A percentile compares a stretch with the other conserved stretches of the same genome.
Conservation (phyloP, 306 rosid genomes). For the Sechiopsis laciniata region DNA sequence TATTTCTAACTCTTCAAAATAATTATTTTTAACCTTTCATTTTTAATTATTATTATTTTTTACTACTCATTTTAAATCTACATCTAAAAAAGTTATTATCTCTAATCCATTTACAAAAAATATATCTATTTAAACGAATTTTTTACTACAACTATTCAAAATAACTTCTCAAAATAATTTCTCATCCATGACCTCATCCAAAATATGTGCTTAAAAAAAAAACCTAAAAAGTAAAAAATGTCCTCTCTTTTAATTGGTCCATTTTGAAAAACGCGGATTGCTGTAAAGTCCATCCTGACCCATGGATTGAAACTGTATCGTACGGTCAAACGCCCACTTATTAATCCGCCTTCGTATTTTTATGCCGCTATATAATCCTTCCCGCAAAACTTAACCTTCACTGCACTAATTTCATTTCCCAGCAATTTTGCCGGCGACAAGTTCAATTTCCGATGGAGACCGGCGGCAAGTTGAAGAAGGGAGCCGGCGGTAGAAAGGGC, state of each 20-base stretch:
- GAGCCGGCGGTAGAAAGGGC: constrained; percentile 57
- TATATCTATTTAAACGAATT: no score
- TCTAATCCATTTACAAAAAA: no score
- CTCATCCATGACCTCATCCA: no score
- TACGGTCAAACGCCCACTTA: constrained; percentile 22
- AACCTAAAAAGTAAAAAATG: background rate
- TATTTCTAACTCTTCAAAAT: no score
- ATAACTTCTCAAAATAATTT: no score
- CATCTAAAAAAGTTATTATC: no score
- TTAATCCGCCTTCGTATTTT: constrained; percentile 1
- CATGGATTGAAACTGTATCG: constrained; percentile 41
- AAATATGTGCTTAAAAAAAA: background rate
- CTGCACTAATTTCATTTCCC: background rate
- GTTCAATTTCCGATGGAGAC: constrained; percentile 39
- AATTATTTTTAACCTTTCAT: no score
- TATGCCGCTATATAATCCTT: constrained; percentile 5
- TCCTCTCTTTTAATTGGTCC: constrained; percentile 33
- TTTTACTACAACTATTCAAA: no score
- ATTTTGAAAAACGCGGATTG: constrained; percentile 38
- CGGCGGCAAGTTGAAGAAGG: constrained; percentile 50
- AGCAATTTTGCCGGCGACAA: background rate
- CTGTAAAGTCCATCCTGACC: background rate
- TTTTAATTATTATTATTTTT: no score
- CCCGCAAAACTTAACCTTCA: background rate
- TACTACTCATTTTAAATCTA: no score